Percentiles rank a stretch among this genome's conserved stretches.
Evolutionary conservation across 257 asterid species (phyloP).

Genomic region (Gentiana macrophylla): DNA sequence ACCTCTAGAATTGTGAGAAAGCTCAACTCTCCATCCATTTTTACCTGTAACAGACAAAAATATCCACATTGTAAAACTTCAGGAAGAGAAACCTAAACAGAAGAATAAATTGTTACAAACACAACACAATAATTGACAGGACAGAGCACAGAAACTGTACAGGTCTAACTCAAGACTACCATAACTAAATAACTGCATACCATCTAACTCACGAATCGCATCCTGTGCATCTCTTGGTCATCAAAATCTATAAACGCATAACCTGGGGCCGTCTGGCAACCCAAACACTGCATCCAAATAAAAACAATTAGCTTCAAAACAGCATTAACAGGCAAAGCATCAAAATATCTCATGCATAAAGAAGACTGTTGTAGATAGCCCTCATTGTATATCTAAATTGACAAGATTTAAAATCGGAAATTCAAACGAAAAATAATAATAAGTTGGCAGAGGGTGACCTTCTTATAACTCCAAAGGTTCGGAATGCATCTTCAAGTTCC

Average conservation of each 20-base stretch:
- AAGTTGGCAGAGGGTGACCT: slow-evolving; percentile 27
- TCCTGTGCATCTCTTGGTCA: slow-evolving; percentile 89
- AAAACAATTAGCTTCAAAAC: neutral
- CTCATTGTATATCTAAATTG: too few relatives aligned
- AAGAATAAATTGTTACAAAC: neutral
- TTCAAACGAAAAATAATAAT: too few relatives aligned
- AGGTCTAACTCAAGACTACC: neutral
- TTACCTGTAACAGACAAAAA: slow-evolving; percentile 37
- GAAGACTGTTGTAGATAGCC: too few relatives aligned
- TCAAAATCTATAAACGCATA: slow-evolving; percentile 90
- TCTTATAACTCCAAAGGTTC: slow-evolving; percentile 68
- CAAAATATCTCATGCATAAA: neutral
- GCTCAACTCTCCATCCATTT: slow-evolving; percentile 98
- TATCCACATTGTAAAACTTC: neutral
- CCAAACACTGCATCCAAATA: slow-evolving; percentile 59
- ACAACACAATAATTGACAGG: too few relatives aligned
- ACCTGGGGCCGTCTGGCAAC: slow-evolving; percentile 99
- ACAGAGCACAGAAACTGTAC: too few relatives aligned
- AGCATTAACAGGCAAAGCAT: neutral
- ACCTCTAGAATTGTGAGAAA: slow-evolving; percentile 81
- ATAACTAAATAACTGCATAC: slow-evolving; percentile 17
- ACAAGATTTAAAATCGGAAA: too few relatives aligned
- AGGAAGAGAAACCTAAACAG: neutral
- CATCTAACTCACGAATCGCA: slow-evolving; percentile 79
- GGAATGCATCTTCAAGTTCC: slow-evolving; percentile 92